Evolutionary conservation across 2,329 filamentous ascomycete genomes (phyloP), one percentile per base, ranked within the genome.

Genomic region (Proliferodiscus dingleyae): DNA sequence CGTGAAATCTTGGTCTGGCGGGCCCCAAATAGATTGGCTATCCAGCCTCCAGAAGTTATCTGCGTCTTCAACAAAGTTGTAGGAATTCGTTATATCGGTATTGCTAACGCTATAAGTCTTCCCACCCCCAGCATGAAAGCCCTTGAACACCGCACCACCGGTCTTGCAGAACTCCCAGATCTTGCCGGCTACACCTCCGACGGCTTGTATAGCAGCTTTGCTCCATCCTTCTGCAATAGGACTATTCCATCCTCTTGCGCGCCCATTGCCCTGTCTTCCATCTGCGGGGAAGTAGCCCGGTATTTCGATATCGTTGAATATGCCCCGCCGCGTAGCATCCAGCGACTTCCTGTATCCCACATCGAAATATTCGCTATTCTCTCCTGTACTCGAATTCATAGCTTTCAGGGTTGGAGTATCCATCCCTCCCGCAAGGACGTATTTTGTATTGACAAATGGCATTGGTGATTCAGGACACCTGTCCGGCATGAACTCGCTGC

Each of bases 91-190:
- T 2, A 38, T 21, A 28, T 51, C 41, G 5, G 45, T 28, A 2
- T 42, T 43, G 24, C 53, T 41, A 13, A 57, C 37, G 7, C 48
- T 47, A 60, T 90, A 95, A 21, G 80, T 81, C 49, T 72, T 73
- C 7, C 90, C 91, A 3, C 85, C 88, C 6, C 90, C 91, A 10
- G 90, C 89, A 51, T 90, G 83, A 64, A 96, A 96, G 0, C 90
- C 90, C 44, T 78, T 77, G 60, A 96, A 94, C 0, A 85, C 79
- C 11, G 53, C 50, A 1, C 51, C 51, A 7, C 76, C 80, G n/a
- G n/a, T n/a, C n/a, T n/a, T n/a, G n/a, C n/a, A n/a, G 58, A 95
- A 93, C 55, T 89, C 79, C 77, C 88, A 89, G 0, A 95, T 81
- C 59, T 84, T 91, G 15, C 87, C 86, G n/a, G n/a, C n/a, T n/a